phyloP scores from a whole-genome alignment of 352 stramenopile species.

The Phytophthora brassicae region DNA sequence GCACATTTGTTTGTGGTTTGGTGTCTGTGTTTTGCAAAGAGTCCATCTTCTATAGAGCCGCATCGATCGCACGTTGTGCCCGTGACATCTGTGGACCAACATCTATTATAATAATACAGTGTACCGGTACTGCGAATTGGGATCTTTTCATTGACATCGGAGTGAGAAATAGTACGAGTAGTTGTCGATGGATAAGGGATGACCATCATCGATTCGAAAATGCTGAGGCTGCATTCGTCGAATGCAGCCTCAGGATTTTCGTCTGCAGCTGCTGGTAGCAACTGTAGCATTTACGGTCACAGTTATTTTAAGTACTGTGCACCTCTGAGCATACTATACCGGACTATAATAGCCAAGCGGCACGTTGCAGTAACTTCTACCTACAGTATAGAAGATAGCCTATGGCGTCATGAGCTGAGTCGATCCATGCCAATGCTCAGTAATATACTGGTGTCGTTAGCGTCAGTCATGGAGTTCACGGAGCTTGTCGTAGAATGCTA shows the following conservation, averaged over 20 bases:
- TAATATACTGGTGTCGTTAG: neutral
- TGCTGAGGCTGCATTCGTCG: too few relatives aligned
- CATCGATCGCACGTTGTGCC: conserved; percentile 21
- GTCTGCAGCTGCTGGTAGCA: conserved; percentile 12
- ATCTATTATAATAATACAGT: too few relatives aligned
- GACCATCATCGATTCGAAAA: too few relatives aligned
- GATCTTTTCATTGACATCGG: conserved; percentile 16
- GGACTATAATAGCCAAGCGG: too few relatives aligned
- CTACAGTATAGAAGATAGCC: conserved; percentile 19
- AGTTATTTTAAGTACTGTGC: too few relatives aligned
- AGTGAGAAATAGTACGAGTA: conserved; percentile 9
- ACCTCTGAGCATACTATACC: conserved; percentile 10
- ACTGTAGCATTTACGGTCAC: too few relatives aligned
- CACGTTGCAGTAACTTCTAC: conserved; percentile 7
- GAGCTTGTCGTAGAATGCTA: neutral
- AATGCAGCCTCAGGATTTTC: conserved; percentile 15
- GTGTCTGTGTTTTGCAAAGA: conserved; percentile 18
- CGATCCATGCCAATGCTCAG: conserved; percentile 5
- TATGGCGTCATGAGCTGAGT: conserved; percentile 11
- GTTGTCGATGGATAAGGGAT: conserved; percentile 2
- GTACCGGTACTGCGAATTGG: too few relatives aligned
- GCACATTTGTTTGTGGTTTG: conserved; percentile 28
- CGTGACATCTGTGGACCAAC: conserved; percentile 17
- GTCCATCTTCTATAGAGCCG: conserved; percentile 21
- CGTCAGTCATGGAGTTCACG: conserved; percentile 8